Percentiles rank a stretch among this genome's conserved stretches.
phyloP scores from a whole-genome alignment of 495 filamentous ascomycete species.

The Penicillium desertorum region DNA sequence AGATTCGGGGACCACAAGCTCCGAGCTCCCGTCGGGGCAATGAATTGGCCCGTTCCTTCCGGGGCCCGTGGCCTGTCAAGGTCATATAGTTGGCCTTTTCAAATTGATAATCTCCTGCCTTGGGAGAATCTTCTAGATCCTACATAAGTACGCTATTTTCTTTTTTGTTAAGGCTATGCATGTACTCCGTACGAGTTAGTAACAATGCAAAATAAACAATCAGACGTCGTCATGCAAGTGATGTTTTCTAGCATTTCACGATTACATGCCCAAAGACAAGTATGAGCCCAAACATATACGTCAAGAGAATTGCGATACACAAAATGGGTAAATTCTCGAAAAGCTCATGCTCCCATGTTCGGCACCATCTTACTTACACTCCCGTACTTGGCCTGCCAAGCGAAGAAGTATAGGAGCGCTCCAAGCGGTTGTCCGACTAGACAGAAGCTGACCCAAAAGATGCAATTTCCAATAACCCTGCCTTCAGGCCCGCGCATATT shows the following conservation, averaged over 20 bases:
- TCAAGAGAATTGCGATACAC: neutral
- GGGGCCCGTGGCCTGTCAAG: neutral
- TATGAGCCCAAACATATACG: neutral
- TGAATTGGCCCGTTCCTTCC: neutral
- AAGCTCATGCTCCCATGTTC: neutral
- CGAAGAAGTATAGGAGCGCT: conserved; percentile 90
- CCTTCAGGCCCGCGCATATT: conserved; percentile 71
- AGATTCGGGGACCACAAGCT: neutral
- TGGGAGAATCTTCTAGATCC: neutral
- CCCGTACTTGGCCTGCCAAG: conserved; percentile 97
- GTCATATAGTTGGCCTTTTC: neutral
- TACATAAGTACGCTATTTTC: neutral
- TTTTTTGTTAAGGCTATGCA: too few relatives aligned
- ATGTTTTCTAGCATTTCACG: neutral
- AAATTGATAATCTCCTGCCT: too few relatives aligned
- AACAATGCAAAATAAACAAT: neutral
- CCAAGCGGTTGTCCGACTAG: conserved; percentile 91
- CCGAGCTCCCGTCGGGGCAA: conserved; percentile 9
- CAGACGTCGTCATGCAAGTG: neutral
- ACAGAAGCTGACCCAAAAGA: conserved; percentile 96
- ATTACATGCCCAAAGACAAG: neutral
- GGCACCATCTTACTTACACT: conserved; percentile 52
- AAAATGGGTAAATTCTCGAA: neutral
- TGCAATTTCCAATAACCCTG: conserved; percentile 78
- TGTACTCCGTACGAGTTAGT: too few relatives aligned